Conservation (phyloP, 1,284 basidiomycete species). For the Apiotrichum domesticum region DNA sequence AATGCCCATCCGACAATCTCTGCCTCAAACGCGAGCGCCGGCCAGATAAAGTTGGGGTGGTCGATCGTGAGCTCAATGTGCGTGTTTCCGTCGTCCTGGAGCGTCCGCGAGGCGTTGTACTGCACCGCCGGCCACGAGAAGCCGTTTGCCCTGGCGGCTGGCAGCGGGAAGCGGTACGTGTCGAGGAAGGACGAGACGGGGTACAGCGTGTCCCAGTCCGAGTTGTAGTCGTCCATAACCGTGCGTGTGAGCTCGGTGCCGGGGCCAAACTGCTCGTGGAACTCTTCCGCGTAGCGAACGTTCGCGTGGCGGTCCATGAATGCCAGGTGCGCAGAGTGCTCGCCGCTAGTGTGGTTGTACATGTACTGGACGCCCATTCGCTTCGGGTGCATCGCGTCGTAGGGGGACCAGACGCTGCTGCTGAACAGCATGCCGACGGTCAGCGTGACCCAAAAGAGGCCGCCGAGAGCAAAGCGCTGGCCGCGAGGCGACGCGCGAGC, state of each 20-base stretch:
- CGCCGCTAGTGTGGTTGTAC: constrained; percentile 72
- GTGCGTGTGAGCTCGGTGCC: constrained; percentile 23
- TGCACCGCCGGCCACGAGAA: constrained; percentile 36
- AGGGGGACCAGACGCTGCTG: constrained; percentile 57
- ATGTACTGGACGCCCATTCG: constrained; percentile 76
- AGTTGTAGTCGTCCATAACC: constrained; percentile 37
- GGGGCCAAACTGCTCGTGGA: constrained; percentile 57
- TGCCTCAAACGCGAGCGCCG: constrained; percentile 85
- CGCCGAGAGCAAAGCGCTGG: constrained; percentile 51
- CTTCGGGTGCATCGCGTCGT: constrained; percentile 82
- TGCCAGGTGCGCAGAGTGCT: constrained; percentile 74
- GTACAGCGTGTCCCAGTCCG: constrained; percentile 80
- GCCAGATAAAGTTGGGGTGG: constrained; percentile 59
- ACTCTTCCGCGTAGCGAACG: constrained; percentile 55
- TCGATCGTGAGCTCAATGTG: constrained; percentile 64
- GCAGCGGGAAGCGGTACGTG: constrained; percentile 31
- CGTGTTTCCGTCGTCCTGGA: constrained; percentile 53
- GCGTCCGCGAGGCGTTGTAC: constrained; percentile 33
- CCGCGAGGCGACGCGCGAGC: constrained; percentile 60
- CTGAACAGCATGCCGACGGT: constrained; percentile 58
- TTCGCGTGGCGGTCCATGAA: constrained; percentile 56
- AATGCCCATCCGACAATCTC: constrained; percentile 83
- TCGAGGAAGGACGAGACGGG: constrained; percentile 60
- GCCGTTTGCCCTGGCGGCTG: not conserved
- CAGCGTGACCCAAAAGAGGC: constrained; percentile 51